Percentiles rank a stretch among this genome's conserved stretches.
Conservation (phyloP, 164 flowering plant genomes). For the Platanus orientalis region DNA sequence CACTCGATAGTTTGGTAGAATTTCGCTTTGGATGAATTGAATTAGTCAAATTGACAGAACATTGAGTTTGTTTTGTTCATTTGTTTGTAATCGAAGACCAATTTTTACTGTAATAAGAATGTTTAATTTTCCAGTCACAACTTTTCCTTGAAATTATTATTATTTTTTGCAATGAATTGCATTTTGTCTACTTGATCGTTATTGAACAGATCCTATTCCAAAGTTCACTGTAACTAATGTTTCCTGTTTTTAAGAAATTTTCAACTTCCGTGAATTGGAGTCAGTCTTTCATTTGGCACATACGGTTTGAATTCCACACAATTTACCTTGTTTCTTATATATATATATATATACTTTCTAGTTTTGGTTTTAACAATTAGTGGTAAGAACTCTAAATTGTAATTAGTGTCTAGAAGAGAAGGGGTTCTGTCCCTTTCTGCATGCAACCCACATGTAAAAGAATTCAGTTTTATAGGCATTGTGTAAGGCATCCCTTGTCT, state of each 20-base stretch:
- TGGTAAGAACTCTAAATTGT: not conserved
- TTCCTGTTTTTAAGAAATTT: not conserved
- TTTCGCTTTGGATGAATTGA: not conserved
- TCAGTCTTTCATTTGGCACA: not conserved
- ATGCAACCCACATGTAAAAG: not conserved
- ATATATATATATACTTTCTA: too few species aligned
- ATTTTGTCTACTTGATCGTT: not conserved
- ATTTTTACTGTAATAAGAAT: not conserved
- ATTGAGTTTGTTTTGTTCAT: not conserved
- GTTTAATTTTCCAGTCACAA: not conserved
- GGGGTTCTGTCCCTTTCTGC: not conserved
- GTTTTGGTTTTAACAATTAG: too few species aligned
- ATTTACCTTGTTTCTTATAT: not conserved
- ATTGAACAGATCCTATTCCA: too few species aligned
- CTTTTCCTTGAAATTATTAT: not conserved
- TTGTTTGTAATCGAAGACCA: not conserved
- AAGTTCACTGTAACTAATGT: not conserved
- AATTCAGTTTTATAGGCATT: not conserved
- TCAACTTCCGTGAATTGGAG: not conserved
- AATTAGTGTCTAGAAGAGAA: not conserved
- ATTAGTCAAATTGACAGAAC: not conserved
- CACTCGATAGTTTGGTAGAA: too few species aligned
- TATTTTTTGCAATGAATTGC: not conserved
- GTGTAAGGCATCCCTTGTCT: not conserved
- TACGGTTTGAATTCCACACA: not conserved